Evolutionary conservation across 192 early-diverging fungal genomes (phyloP).

Genomic region (Tieghemiomyces parasiticus): DNA sequence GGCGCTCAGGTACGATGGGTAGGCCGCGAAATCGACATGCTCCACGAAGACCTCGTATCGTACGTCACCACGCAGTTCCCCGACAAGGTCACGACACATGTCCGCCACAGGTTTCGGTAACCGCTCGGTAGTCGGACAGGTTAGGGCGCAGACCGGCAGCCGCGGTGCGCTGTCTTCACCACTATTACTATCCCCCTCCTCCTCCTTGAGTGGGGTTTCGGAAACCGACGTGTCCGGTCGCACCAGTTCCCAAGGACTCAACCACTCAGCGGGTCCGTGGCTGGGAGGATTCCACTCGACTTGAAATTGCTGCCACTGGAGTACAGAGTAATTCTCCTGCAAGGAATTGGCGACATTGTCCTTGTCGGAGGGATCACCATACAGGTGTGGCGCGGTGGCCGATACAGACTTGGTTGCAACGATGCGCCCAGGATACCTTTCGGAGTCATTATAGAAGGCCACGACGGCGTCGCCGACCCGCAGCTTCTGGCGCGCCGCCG

Average conservation of each 20-base stretch:
- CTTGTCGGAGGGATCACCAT: constrained; percentile 23
- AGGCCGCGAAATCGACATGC: constrained; percentile 41
- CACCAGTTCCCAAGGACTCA: constrained; percentile 32
- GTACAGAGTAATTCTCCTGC: constrained; percentile 20
- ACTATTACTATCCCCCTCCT: constrained; percentile 13
- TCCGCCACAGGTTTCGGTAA: constrained; percentile 16
- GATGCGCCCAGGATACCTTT: constrained; percentile 35
- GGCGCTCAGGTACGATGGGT: constrained; percentile 42
- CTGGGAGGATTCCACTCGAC: constrained; percentile 20
- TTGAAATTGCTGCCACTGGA: constrained; percentile 23
- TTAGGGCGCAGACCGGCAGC: neutral
- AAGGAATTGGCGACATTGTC: constrained; percentile 18
- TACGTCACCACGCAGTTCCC: constrained; percentile 20
- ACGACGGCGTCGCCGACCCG: constrained; percentile 36
- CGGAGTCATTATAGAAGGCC: constrained; percentile 47
- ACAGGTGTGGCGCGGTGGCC: constrained; percentile 7
- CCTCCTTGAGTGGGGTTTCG: neutral
- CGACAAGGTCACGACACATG: constrained; percentile 24
- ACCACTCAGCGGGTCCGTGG: constrained; percentile 14
- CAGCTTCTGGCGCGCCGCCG: constrained; percentile 31
- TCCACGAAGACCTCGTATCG: constrained; percentile 41
- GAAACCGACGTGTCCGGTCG: too few relatives aligned
- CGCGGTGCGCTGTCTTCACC: constrained; percentile 22
- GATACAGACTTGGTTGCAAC: constrained; percentile 22
- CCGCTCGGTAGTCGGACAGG: constrained; percentile 8